Percentiles rank a stretch among this genome's conserved stretches.
Conservation (phyloP, 768 basidiomycete species). For the Suillus tomentosus region DNA sequence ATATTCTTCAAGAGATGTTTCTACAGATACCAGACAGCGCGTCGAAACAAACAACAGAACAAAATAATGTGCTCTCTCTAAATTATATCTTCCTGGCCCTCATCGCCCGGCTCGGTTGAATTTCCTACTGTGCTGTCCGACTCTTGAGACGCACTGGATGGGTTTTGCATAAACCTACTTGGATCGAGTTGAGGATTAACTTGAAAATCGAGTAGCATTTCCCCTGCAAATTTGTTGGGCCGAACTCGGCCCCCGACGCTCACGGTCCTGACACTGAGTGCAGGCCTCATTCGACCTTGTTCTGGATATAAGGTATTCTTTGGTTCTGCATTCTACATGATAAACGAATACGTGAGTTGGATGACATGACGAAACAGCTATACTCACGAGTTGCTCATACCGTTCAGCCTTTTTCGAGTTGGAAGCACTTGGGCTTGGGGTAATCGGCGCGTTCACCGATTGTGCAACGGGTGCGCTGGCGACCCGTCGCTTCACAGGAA, state of each 20-base stretch:
- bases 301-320: conserved; percentile 12
- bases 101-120: background rate
- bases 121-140: conserved; percentile 1
- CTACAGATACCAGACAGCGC: background rate
- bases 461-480: conserved; percentile 40
- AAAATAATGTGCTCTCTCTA: background rate
- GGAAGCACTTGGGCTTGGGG: conserved; percentile 16
- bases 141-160: conserved; percentile 7
- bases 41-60: conserved; percentile 9
- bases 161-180: conserved; percentile 4
- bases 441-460: conserved; percentile 9
- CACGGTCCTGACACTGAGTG: conserved; percentile 11
- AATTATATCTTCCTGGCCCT: background rate
- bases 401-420: conserved; percentile 1
- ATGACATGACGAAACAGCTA: background rate
- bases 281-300: conserved; percentile 8
- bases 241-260: conserved; percentile 13
- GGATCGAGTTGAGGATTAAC: conserved; percentile 9
- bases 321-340: conserved; percentile 14
- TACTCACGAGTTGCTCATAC: conserved; percentile 13
- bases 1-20: background rate
- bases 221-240: conserved; percentile 17
- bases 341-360: background rate
- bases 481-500: conserved; percentile 37
- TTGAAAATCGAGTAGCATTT: conserved; percentile 20